A percentile compares a stretch with the other conserved stretches of the same genome.
Evolutionary conservation across 371 early-diverging fungal genomes (phyloP).

Genomic region (Blastocladiella emersonii): DNA sequence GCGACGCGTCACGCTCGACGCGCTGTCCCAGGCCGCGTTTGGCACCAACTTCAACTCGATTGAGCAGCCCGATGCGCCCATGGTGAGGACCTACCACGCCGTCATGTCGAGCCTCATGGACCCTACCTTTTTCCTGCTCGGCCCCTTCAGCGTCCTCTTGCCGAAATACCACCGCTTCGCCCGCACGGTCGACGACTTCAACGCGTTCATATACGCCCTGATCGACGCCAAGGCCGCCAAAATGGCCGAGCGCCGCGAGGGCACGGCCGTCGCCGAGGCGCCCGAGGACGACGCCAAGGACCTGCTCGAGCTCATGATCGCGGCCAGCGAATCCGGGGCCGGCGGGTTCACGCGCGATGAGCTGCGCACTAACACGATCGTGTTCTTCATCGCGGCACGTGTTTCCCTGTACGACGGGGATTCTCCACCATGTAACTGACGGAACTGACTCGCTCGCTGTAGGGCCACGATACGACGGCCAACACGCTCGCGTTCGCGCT

Average conservation of each 20-base stretch:
- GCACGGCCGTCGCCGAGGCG: neutral
- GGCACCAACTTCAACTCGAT: neutral
- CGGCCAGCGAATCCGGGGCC: neutral
- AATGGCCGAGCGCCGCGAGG: neutral
- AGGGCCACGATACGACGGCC: slow-evolving; percentile 15
- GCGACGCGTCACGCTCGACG: neutral
- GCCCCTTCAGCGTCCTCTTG: too few species aligned
- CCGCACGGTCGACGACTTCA: neutral
- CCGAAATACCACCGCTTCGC: neutral
- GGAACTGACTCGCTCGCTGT: too few species aligned
- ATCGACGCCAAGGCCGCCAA: neutral
- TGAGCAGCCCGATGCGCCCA: neutral
- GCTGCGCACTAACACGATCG: neutral
- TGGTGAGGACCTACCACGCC: neutral
- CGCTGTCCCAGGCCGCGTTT: neutral
- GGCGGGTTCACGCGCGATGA: neutral
- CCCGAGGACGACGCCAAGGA: neutral
- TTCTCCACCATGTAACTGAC: neutral
- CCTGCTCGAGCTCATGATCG: neutral
- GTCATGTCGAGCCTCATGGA: neutral
- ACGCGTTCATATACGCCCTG: neutral
- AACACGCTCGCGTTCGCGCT: slow-evolving; percentile 12
- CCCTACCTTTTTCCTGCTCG: neutral
- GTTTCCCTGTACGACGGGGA: too few species aligned
- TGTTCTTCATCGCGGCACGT: neutral